Base-by-base conservation (phyloP, 305 asterid genomes). In the Solanum hybrid region DNA sequence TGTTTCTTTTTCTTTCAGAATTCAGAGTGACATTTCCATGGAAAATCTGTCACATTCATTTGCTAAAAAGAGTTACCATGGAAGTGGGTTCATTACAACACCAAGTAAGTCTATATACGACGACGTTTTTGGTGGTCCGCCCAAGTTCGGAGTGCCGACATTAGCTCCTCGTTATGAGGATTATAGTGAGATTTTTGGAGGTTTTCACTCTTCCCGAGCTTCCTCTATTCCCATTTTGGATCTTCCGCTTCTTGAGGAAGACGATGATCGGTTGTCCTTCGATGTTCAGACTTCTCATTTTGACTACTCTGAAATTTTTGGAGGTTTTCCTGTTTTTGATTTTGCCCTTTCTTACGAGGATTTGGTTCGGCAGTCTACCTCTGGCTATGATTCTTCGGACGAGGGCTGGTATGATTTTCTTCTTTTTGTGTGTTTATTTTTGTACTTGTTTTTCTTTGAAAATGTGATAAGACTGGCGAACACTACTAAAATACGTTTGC, bases 141-240 rank as follows among this genome's bases (percentile, higher is more conserved):
- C 96, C 0, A 86, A 94, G 93, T 89, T 92, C 89, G 95, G 95
- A 9, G 91, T 90, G 29, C 94, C 88, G 61, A 93, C 95, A 15
- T 90, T 96, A 36, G 96, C 98, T 26, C 99, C 98, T 32, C 94
- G 99, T 83, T 92, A 91, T 84, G 94, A 97, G 89, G 98, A 97
- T 89, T 97, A 96, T 89, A 89, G 90, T 32, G 98, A 97, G 95
- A 96, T 97, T 90, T 97, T 97, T 89, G 97, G 95, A 9, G 98
- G 98, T 70, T 95, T 95, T 89, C 98, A 94, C 91, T 92, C 96
- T 24, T 93, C 95, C 33, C 93, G 98, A 89, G 94, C 96, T 72
- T 92, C 96, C 81, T 93, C 98, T 73, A 96, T 97, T 86, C 99
- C 99, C 68, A 27, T 96, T 89, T 93, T 97, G 93, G 95, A 96